phyloP scores from a whole-genome alignment of 2,329 filamentous ascomycete species.

The Arthrobotrys iridis region DNA sequence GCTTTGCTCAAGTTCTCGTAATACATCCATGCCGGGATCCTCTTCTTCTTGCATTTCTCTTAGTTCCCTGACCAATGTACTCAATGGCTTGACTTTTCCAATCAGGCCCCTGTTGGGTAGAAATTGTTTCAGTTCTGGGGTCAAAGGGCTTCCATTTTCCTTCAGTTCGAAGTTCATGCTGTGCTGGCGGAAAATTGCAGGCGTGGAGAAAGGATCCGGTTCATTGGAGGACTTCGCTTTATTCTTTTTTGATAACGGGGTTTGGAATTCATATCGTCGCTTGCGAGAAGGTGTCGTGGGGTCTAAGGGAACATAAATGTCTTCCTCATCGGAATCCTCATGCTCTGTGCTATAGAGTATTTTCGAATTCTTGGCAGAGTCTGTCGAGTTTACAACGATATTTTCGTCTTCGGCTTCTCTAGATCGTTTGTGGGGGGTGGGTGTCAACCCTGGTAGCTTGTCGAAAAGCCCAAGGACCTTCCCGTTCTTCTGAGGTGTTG shows the following conservation, averaged over 20 bases:
- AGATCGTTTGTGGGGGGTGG: slow-evolving; percentile 28
- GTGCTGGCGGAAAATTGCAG: slow-evolving; percentile 35
- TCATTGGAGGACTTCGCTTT: slow-evolving; percentile 1
- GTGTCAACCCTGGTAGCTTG: slow-evolving; percentile 36
- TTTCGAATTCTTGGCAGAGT: slow-evolving; percentile 34
- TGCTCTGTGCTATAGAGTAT: background rate
- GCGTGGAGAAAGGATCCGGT: slow-evolving; percentile 33
- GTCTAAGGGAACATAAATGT: slow-evolving; percentile 35
- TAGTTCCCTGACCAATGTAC: slow-evolving; percentile 33
- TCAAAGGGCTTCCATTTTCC: slow-evolving; percentile 34
- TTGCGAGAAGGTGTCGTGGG: slow-evolving; percentile 49
- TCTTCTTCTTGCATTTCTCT: slow-evolving; percentile 46
- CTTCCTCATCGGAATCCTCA: slow-evolving; percentile 32
- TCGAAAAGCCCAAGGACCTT: slow-evolving; percentile 44
- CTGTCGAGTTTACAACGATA: slow-evolving; percentile 20
- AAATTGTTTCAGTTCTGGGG: slow-evolving; percentile 36
- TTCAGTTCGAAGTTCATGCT: slow-evolving; percentile 38
- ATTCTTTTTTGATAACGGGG: slow-evolving; percentile 38
- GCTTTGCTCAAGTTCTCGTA: slow-evolving; percentile 32
- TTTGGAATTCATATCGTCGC: slow-evolving; percentile 49
- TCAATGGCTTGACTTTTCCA: slow-evolving; percentile 43
- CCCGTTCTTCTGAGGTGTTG: slow-evolving; percentile 49
- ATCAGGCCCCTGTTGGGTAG: slow-evolving; percentile 37
- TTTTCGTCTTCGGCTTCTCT: slow-evolving; percentile 25
- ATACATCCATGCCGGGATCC: slow-evolving; percentile 37